Base-by-base conservation (phyloP, 73 alveolate species). In the Paramecium tetraurelia region DNA sequence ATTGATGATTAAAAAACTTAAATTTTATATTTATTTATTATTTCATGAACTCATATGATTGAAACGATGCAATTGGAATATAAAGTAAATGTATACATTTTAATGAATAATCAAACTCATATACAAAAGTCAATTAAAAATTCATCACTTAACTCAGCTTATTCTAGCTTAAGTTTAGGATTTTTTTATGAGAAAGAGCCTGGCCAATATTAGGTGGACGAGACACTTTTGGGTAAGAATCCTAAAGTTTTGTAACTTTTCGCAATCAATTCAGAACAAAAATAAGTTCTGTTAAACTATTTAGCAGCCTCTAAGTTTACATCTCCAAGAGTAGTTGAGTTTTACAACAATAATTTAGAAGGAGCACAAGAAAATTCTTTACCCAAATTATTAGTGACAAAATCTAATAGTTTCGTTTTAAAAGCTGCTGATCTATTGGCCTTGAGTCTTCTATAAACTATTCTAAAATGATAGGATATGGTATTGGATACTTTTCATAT, bases 361-460 rank as follows among this genome's bases (percentile, higher is more conserved):
- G 96, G 53, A 29, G 88, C 40, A 24, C 93, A 36, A 27, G 93
- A 89, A 76, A 95, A 95, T 20, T 87, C 69, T 92, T 92, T 92
- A 4, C 97, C 97, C 5, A 92, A 92, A 24, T 63, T 63, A 31
- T 27, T 33, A 63, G 27, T 20, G 1, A 63, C 84, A 63, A 63
- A 63, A 41, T 63, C 84, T 31, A 10, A 27, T 63, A 63, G 3
- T 63, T 63, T 63, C 1, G n/a, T 33, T 86, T 92, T 93, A 93
- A 96, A 76, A 8, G 33, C 76, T 59, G 85, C 93, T 24, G 76
- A 68, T 77, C 98, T 16, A 38, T 86, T 88, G 0, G 68, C 53
- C 40, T 85, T 63, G 0, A 96, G 90, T 31, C 93, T 95, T 41
- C 98, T 93, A 36, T 92, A 80, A 11, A 88, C 94, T 7, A 96